Base-by-base conservation (phyloP, 371 early-diverging fungal species). In the Haplosporangium sp. region DNA sequence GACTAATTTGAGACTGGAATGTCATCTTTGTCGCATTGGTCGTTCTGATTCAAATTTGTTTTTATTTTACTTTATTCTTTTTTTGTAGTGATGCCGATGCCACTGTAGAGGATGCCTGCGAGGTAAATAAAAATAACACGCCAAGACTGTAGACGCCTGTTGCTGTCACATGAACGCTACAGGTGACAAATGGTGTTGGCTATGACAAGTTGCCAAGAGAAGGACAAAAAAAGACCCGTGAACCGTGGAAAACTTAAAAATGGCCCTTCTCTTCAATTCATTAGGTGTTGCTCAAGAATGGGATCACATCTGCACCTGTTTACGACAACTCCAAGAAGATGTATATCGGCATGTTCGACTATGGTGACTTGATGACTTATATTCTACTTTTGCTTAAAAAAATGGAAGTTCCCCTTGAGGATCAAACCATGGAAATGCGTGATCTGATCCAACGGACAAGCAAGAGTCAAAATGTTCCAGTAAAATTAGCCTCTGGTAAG, bases 291-390 rank as follows among this genome's bases (percentile, higher is more conserved):
- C 70, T 75, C 13, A 65, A 69, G 63, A 66, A 70, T 35, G 76
- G 76, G n/a, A 70, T 75, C 59, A 66, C 70, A 0, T 75, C 76
- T 7, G 95, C 94, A 0, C 96, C 96, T 2, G 91, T 96, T 0
- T 94, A 90, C 84, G 92, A 93, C 64, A 61, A 63, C 56, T 39
- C 20, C 61, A 69, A 53, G 37, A 82, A 83, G 39, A 68, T 83
- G 11, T 94, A 91, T 76, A 86, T 92, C 0, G 96, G 96, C 55
- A 94, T 96, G 94, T 94, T 96, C 84, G 96, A 96, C 69, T 92
- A 94, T 82, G 91, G 91, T 35, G 96, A 96, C 74, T 82, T 95
- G 38, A 90, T 92, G 61, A 78, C 90, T 1, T 92, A 89, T 70
- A 76, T 92, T 9, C 73, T 92, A 17, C 56, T 87, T 37, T 77